Conservation (phyloP, 1,139 yeast genomes). For the Blastobotrys ciferrii region DNA sequence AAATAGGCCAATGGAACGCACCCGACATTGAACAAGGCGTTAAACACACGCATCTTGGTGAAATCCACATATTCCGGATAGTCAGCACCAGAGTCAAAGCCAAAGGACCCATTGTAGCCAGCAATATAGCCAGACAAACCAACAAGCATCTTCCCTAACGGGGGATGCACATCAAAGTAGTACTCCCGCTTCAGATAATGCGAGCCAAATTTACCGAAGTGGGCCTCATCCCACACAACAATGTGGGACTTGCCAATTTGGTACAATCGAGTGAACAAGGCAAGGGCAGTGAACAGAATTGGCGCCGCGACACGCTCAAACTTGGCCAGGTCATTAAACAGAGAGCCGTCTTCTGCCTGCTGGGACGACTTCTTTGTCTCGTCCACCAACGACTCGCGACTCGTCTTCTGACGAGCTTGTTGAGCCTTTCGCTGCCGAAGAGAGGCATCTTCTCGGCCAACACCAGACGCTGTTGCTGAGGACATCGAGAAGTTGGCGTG, state of each 20-base stretch:
- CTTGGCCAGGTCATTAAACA: conserved; percentile 19
- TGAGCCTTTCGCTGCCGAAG: conserved; percentile 13
- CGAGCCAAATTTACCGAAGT: conserved; percentile 60
- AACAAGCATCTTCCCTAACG: conserved; percentile 94
- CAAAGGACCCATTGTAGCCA: conserved; percentile 94
- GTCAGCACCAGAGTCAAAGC: conserved; percentile 79
- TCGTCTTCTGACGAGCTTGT: neutral
- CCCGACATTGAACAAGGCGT: conserved; percentile 83
- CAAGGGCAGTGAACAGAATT: conserved; percentile 53
- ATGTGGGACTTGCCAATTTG: conserved; percentile 58
- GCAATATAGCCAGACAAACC: conserved; percentile 94
- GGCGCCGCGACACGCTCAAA: conserved; percentile 55
- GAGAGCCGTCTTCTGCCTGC: conserved; percentile 10
- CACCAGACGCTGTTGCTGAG: conserved; percentile 23
- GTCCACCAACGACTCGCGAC: neutral
- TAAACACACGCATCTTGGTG: conserved; percentile 90
- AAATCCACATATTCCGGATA: conserved; percentile 87
- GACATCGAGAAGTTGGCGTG: conserved; percentile 13
- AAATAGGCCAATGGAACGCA: conserved; percentile 93
- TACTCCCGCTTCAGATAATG: conserved; percentile 40
- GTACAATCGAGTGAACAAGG: conserved; percentile 67
- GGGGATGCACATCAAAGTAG: conserved; percentile 94
- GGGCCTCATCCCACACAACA: conserved; percentile 98
- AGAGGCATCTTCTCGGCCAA: conserved; percentile 17
- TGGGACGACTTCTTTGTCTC: neutral